Evolutionary conservation across 352 stramenopile species (phyloP).

Genomic region (Globisporangium takayamanum): DNA sequence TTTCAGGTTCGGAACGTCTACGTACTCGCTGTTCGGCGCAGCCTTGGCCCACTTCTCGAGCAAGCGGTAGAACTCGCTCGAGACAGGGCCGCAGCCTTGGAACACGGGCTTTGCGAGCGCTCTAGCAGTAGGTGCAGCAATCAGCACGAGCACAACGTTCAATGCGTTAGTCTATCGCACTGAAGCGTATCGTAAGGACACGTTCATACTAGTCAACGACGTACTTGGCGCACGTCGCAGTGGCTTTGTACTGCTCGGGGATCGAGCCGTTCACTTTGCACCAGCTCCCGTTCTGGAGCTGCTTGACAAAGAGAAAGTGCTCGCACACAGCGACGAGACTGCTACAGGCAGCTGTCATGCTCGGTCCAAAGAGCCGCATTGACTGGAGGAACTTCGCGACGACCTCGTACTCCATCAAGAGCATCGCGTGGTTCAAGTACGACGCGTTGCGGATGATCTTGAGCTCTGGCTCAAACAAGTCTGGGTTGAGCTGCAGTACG

Average conservation of each 20-base stretch:
- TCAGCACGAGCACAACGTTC: not conserved
- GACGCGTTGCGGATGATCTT: constrained; percentile 69
- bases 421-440: constrained; percentile 75
- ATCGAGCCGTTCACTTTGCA: constrained; percentile 43
- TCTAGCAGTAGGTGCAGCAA: constrained; percentile 15
- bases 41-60: constrained; percentile 64
- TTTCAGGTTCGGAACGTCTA: constrained; percentile 32
- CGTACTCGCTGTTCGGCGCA: constrained; percentile 20
- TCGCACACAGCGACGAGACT: constrained; percentile 54
- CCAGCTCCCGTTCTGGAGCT: constrained; percentile 72
- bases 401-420: constrained; percentile 59
- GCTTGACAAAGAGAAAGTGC: constrained; percentile 55
- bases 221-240: constrained; percentile 76
- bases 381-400: constrained; percentile 72
- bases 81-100: constrained; percentile 51
- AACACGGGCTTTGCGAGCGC: constrained; percentile 46
- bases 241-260: constrained; percentile 77
- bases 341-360: constrained; percentile 26
- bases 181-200: too few relatives aligned
- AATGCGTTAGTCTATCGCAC: not conserved
- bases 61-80: constrained; percentile 45
- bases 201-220: constrained; percentile 2
- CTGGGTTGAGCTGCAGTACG: constrained; percentile 54
- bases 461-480: constrained; percentile 62
- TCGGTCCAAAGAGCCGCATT: constrained; percentile 64